Percentiles rank a stretch among this genome's conserved stretches.
These are phyloP conservation scores for Thymus mandschuricus DNA, from an alignment of 257 asterid genomes.

Conservation along the genomic window DNA sequence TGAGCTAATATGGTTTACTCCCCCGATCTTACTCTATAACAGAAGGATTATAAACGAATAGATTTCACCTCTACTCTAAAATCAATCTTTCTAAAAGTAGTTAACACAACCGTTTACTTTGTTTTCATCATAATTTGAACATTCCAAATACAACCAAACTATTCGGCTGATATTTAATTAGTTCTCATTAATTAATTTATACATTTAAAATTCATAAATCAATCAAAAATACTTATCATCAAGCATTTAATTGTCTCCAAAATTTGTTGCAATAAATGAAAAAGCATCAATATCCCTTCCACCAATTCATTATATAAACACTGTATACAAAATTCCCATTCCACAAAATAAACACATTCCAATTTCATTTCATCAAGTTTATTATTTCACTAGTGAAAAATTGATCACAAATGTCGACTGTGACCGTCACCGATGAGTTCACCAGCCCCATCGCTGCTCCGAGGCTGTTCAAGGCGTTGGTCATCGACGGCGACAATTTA, in stretches of 20 bases:
- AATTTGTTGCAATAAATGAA: neutral
- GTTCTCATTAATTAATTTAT: neutral
- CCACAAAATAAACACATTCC: too few species aligned
- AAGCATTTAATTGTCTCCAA: conserved; percentile 12
- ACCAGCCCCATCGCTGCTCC: conserved; percentile 37
- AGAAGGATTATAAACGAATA: too few species aligned
- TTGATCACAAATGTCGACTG: conserved; percentile 29
- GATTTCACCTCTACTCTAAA: too few species aligned
- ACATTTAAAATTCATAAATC: neutral
- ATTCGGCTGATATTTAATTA: conserved; percentile 15
- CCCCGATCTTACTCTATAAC: too few species aligned
- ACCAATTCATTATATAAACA: too few species aligned
- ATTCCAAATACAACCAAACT: neutral
- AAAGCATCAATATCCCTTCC: neutral
- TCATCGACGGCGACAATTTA: conserved; percentile 49
- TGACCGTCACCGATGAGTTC: conserved; percentile 38
- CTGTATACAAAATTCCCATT: too few species aligned
- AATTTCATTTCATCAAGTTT: neutral
- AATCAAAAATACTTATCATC: neutral
- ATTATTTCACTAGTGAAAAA: neutral
- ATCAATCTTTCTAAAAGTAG: too few species aligned
- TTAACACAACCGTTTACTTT: too few species aligned
- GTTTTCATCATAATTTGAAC: neutral
- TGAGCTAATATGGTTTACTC: too few species aligned
- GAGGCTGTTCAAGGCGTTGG: conserved; percentile 45